Percentiles rank a stretch among this genome's conserved stretches.
Conservation (phyloP, 495 filamentous ascomycete genomes). For the Friedmanniomyces simplex region DNA sequence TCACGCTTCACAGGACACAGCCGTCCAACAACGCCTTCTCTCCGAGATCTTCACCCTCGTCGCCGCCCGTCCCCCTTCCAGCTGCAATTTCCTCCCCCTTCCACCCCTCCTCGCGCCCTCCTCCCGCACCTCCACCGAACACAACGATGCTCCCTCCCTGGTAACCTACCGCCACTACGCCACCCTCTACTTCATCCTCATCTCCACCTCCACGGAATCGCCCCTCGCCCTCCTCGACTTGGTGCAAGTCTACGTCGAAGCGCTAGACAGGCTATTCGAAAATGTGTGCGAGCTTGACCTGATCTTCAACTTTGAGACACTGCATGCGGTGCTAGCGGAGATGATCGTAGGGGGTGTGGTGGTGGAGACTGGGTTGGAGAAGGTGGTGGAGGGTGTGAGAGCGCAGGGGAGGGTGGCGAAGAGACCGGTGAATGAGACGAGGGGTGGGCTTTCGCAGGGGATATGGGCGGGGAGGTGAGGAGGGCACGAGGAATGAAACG, state of each 20-base stretch:
- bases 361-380: slow-evolving; percentile 81
- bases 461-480: slow-evolving; percentile 38
- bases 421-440: slow-evolving; percentile 38
- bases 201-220: slow-evolving; percentile 92
- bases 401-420: slow-evolving; percentile 69
- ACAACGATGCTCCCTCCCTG: slow-evolving; percentile 84
- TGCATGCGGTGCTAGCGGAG: slow-evolving; percentile 83
- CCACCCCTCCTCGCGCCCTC: slow-evolving; percentile 53
- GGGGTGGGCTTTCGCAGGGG: slow-evolving; percentile 26
- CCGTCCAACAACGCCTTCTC: slow-evolving; percentile 90
- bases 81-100: slow-evolving; percentile 92
- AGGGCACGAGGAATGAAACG: not conserved
- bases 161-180: slow-evolving; percentile 98
- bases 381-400: slow-evolving; percentile 75
- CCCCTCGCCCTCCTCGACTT: slow-evolving; percentile 91
- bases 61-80: slow-evolving; percentile 69
- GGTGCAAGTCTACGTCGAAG: slow-evolving; percentile 95
- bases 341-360: slow-evolving; percentile 96
- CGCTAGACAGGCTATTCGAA: slow-evolving; percentile 88
- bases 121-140: slow-evolving; percentile 17
- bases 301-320: slow-evolving; percentile 96
- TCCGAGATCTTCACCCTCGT: slow-evolving; percentile 97
- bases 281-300: slow-evolving; percentile 97
- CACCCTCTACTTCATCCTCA: slow-evolving; percentile 96
- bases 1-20: slow-evolving; percentile 72